phyloP scores from a whole-genome alignment of 345 rosid genomes.

The Euphorbia tirucalli region DNA sequence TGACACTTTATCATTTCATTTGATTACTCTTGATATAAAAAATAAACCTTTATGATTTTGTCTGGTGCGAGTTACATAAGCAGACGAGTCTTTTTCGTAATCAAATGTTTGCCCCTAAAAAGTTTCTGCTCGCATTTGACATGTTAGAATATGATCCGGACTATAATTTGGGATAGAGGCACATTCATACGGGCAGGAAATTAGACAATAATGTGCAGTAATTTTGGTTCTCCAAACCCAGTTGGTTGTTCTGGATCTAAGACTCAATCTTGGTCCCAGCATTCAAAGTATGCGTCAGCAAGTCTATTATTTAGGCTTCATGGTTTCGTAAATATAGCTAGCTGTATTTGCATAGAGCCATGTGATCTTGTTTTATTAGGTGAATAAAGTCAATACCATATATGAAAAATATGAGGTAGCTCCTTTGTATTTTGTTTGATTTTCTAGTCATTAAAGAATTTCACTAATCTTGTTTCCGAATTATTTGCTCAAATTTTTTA shows the following conservation, averaged over 20 bases:
- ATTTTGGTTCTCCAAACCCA: no score
- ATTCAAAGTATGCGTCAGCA: not conserved
- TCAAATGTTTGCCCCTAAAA: conserved; percentile 19
- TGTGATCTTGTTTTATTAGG: not conserved
- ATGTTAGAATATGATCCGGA: not conserved
- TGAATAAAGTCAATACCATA: not conserved
- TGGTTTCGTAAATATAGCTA: no score
- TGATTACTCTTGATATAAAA: conserved; percentile 7
- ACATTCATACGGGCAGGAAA: no score
- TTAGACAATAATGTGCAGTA: not conserved
- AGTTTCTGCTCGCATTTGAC: not conserved
- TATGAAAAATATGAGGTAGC: not conserved
- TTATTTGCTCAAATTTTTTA: no score
- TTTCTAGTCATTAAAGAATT: no score
- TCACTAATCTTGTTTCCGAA: no score
- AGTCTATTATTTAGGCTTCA: not conserved
- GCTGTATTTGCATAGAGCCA: not conserved
- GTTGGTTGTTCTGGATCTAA: no score
- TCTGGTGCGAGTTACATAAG: conserved; percentile 25
- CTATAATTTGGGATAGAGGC: no score
- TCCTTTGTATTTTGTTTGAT: not conserved
- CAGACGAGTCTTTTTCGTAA: not conserved
- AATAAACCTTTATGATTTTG: not conserved
- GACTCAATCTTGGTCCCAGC: not conserved
- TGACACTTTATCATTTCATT: conserved; percentile 4